Conservation (phyloP, 2,329 filamentous ascomycete species). For the Trichoderma aggressivum region DNA sequence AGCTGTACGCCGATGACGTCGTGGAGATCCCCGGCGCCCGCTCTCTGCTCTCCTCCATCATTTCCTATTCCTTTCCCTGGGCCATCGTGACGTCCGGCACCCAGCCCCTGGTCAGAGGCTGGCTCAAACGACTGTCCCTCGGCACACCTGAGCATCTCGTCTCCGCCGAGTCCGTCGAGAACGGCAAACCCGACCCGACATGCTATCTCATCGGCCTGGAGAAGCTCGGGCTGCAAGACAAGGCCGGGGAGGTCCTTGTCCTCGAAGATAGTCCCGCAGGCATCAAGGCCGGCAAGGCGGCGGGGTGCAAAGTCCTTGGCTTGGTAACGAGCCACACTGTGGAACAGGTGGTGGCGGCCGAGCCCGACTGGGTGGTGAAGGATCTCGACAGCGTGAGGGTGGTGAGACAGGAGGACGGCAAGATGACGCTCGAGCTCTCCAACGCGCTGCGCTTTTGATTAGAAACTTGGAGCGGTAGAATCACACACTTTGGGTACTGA, state of each 20-base stretch:
- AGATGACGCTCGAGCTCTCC: constrained; percentile 64
- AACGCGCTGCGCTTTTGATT: constrained; percentile 48
- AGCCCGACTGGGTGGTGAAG: constrained; percentile 83
- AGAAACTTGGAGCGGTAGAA: background rate
- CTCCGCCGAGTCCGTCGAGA: constrained; percentile 69
- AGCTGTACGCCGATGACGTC: constrained; percentile 72
- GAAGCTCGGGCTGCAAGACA: constrained; percentile 52
- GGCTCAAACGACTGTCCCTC: constrained; percentile 65
- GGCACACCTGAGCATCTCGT: constrained; percentile 64
- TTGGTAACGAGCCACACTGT: constrained; percentile 78
- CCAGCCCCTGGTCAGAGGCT: constrained; percentile 63
- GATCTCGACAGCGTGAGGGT: constrained; percentile 74
- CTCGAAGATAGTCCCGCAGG: constrained; percentile 88
- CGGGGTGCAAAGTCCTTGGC: constrained; percentile 81
- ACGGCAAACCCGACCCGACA: constrained; percentile 73
- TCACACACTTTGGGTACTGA: too few species aligned
- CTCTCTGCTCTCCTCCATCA: constrained; percentile 63
- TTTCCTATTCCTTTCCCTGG: constrained; percentile 65
- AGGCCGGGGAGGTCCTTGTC: constrained; percentile 61
- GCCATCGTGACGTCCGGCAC: constrained; percentile 81
- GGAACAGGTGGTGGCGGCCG: constrained; percentile 67
- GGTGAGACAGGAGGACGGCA: constrained; percentile 53
- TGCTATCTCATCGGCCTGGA: constrained; percentile 69
- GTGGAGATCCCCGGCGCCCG: constrained; percentile 83
- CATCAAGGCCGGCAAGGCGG: constrained; percentile 76